Percentiles rank a stretch among this genome's conserved stretches.
These are phyloP conservation scores for Cryptosporidium felis DNA, from an alignment of 169 alveolate genomes.

Conservation along the genomic window DNA sequence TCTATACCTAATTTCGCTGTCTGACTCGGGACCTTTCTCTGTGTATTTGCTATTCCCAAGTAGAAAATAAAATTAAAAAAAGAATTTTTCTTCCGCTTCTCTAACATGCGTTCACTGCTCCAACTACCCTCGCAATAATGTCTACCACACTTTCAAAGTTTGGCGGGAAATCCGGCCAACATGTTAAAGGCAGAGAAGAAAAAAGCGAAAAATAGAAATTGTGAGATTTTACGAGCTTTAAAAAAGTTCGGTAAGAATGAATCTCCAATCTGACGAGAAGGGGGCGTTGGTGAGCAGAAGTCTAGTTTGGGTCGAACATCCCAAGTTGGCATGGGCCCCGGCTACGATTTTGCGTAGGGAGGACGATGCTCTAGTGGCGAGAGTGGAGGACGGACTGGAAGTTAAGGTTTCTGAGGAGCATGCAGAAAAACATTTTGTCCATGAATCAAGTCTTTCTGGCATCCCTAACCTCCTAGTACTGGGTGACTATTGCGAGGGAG, in stretches of 20 bases:
- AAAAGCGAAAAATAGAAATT: background rate
- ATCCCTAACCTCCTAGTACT: slow-evolving; percentile 80
- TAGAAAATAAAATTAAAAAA: too few relatives aligned
- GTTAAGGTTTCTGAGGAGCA: slow-evolving; percentile 26
- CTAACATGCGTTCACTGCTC: too few relatives aligned
- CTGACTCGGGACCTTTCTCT: too few relatives aligned
- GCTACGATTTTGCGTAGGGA: slow-evolving; percentile 25
- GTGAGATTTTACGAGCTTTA: background rate
- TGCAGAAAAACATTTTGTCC: slow-evolving; percentile 43
- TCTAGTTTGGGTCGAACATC: slow-evolving; percentile 60
- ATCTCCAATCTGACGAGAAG: slow-evolving; percentile 29
- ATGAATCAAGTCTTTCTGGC: slow-evolving; percentile 75
- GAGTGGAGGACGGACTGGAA: slow-evolving; percentile 63
- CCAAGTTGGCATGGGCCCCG: slow-evolving; percentile 69
- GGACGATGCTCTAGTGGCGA: slow-evolving; percentile 12
- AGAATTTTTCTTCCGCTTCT: too few relatives aligned
- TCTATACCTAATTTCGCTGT: too few relatives aligned
- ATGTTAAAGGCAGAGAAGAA: background rate
- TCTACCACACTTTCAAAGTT: slow-evolving; percentile 53
- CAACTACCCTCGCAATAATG: slow-evolving; percentile 61
- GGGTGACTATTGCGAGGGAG: slow-evolving; percentile 87
- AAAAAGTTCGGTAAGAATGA: background rate
- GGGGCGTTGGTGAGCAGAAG: slow-evolving; percentile 32
- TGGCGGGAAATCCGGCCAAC: slow-evolving; percentile 46
- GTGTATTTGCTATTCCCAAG: too few relatives aligned